Conservation (phyloP, 768 basidiomycete genomes). For the Polyporus arcularius region DNA sequence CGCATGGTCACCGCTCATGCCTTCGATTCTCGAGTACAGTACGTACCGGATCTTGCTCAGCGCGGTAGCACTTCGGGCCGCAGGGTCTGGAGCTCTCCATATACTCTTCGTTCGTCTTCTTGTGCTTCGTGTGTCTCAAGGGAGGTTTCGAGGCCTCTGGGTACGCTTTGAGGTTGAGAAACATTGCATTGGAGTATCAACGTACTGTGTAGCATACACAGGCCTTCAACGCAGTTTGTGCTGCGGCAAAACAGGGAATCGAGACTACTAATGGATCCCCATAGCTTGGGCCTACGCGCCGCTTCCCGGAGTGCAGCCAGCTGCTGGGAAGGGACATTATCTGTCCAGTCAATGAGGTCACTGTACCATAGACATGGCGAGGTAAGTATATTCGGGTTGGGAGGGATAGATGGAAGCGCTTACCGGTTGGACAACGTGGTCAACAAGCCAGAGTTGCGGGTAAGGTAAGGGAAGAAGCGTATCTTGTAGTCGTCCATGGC, state of each 20-base stretch:
- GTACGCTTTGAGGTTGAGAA: background rate
- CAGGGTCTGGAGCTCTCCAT: background rate
- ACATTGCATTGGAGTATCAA: background rate
- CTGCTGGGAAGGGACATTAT: background rate
- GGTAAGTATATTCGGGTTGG: background rate
- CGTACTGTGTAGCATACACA: background rate
- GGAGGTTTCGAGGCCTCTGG: background rate
- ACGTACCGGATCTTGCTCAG: background rate
- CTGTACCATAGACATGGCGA: background rate
- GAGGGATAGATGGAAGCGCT: background rate
- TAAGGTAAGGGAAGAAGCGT: background rate
- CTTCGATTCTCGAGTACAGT: background rate
- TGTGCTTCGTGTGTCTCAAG: background rate
- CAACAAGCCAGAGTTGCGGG: background rate
- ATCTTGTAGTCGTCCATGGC: constrained; percentile 7
- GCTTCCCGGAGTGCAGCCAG: background rate
- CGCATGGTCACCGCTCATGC: too few species aligned
- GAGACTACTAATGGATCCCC: background rate
- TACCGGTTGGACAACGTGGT: background rate
- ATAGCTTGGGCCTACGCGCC: background rate
- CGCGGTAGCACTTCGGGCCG: background rate
- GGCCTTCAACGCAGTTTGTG: background rate
- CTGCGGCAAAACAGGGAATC: background rate
- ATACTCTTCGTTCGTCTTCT: background rate
- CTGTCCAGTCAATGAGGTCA: background rate